A percentile compares a stretch with the other conserved stretches of the same genome.
These are phyloP conservation scores for Phytophthora crassamura DNA, from an alignment of 352 stramenopile species.

Conservation along the genomic window DNA sequence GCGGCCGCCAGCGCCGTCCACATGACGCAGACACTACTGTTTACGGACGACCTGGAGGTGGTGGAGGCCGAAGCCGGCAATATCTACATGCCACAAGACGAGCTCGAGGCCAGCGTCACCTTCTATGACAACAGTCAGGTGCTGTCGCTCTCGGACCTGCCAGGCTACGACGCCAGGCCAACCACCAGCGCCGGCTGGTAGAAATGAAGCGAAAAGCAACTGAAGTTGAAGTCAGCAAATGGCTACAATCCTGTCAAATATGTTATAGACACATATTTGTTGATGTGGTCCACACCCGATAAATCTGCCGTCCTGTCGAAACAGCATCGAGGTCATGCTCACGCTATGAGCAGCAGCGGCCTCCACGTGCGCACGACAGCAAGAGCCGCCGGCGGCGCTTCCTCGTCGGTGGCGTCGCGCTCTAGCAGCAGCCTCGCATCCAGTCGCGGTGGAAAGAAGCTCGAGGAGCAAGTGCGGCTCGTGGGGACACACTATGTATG, in stretches of 20 bases:
- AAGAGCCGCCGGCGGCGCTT: not conserved
- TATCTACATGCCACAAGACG: constrained; percentile 71
- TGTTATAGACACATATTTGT: not conserved
- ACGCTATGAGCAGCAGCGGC: constrained; percentile 30
- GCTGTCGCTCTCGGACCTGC: constrained; percentile 63
- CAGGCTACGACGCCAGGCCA: constrained; percentile 48
- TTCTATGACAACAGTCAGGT: constrained; percentile 84
- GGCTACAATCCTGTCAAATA: too few species aligned
- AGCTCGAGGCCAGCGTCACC: constrained; percentile 65
- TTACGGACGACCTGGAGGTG: constrained; percentile 74
- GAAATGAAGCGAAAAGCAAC: not conserved
- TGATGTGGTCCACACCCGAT: not conserved
- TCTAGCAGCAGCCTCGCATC: constrained; percentile 29
- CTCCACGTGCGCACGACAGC: constrained; percentile 28
- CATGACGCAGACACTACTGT: constrained; percentile 77
- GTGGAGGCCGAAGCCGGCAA: constrained; percentile 55
- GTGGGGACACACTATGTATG: constrained; percentile 82
- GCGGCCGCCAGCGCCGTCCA: constrained; percentile 47
- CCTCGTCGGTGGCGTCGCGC: constrained; percentile 13
- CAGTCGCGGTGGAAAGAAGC: constrained; percentile 32
- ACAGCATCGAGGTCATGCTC: constrained; percentile 3
- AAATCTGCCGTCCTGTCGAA: not conserved
- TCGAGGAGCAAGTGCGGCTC: constrained; percentile 66
- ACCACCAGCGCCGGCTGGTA: constrained; percentile 59
- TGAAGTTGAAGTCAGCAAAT: too few species aligned